phyloP scores from a whole-genome alignment of 1,284 basidiomycete genomes.

The Megacollybia platyphylla region DNA sequence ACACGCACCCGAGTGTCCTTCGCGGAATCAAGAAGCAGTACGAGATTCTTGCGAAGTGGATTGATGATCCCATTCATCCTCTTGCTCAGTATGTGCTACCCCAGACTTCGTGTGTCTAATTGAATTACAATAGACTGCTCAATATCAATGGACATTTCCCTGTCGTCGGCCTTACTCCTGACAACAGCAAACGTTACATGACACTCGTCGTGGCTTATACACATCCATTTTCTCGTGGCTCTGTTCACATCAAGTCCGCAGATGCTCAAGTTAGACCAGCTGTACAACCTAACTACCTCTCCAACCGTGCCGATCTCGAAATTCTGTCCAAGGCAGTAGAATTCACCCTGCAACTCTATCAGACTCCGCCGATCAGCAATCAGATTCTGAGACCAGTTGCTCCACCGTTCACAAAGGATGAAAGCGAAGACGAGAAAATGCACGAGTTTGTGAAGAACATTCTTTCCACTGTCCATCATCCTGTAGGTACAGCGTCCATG shows the following conservation, averaged over 20 bases:
- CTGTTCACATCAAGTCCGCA: conserved; percentile 4
- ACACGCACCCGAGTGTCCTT: background rate
- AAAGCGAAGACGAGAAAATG: conserved; percentile 1
- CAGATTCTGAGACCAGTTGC: background rate
- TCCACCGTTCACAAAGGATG: conserved; percentile 3
- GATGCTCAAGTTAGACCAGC: conserved; percentile 1
- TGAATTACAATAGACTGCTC: background rate
- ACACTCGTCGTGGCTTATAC: conserved; percentile 1
- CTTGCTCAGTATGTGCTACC: background rate
- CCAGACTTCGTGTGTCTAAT: background rate
- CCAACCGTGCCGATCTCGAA: conserved; percentile 1
- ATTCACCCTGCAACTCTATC: background rate
- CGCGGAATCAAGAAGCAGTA: background rate
- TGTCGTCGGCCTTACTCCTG: conserved; percentile 3
- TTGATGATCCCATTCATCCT: background rate
- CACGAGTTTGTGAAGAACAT: conserved; percentile 1
- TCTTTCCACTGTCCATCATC: conserved; percentile 17
- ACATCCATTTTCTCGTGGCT: conserved; percentile 4
- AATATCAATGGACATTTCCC: background rate
- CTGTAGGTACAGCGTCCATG: conserved; percentile 19
- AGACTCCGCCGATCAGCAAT: background rate
- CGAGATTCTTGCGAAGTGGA: background rate
- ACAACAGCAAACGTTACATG: conserved; percentile 3
- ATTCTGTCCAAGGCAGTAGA: background rate
- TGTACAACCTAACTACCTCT: conserved; percentile 3